A percentile compares a stretch with the other conserved stretches of the same genome.
These are phyloP conservation scores for Chaetomium fimeti DNA, from an alignment of 495 filamentous ascomycete genomes.

Conservation along the genomic window DNA sequence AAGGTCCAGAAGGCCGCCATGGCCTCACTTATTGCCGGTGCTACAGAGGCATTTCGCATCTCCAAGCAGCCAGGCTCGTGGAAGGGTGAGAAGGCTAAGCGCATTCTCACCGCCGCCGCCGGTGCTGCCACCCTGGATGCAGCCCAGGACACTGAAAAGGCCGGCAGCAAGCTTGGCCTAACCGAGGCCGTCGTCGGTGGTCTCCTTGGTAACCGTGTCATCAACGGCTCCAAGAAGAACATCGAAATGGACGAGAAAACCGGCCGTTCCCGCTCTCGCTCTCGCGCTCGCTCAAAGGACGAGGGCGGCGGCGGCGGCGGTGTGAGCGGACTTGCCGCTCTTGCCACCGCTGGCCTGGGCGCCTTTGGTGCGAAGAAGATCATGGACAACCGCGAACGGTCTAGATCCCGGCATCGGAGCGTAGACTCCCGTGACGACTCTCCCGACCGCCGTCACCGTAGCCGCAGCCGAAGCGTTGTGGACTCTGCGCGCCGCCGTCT, in stretches of 20 bases:
- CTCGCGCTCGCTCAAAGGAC: slow-evolving; percentile 52
- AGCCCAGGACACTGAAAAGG: slow-evolving; percentile 67
- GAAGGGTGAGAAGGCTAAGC: slow-evolving; percentile 81
- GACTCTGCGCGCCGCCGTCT: slow-evolving; percentile 45
- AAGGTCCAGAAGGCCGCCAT: slow-evolving; percentile 82
- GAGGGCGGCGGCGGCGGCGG: slow-evolving; percentile 44
- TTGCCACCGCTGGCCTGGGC: slow-evolving; percentile 72
- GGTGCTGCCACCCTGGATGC: slow-evolving; percentile 82
- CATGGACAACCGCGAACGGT: slow-evolving; percentile 65
- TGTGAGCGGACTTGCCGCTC: slow-evolving; percentile 56
- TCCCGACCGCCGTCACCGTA: slow-evolving; percentile 40
- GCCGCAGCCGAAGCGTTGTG: slow-evolving; percentile 53
- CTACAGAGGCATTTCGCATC: slow-evolving; percentile 80
- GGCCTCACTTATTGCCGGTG: slow-evolving; percentile 81
- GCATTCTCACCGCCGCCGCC: slow-evolving; percentile 81
- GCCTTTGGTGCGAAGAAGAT: slow-evolving; percentile 80
- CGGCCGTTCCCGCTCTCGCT: slow-evolving; percentile 51
- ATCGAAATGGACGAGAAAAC: slow-evolving; percentile 55
- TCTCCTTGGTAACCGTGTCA: slow-evolving; percentile 72
- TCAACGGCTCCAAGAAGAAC: slow-evolving; percentile 70
- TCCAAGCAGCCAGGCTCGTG: slow-evolving; percentile 83
- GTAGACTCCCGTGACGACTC: slow-evolving; percentile 49
- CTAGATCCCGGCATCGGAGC: slow-evolving; percentile 51
- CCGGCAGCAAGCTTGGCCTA: slow-evolving; percentile 61
- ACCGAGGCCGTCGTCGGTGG: slow-evolving; percentile 81